Base-by-base conservation (phyloP, 2,329 filamentous ascomycete species). In the Leptographium procerum region DNA sequence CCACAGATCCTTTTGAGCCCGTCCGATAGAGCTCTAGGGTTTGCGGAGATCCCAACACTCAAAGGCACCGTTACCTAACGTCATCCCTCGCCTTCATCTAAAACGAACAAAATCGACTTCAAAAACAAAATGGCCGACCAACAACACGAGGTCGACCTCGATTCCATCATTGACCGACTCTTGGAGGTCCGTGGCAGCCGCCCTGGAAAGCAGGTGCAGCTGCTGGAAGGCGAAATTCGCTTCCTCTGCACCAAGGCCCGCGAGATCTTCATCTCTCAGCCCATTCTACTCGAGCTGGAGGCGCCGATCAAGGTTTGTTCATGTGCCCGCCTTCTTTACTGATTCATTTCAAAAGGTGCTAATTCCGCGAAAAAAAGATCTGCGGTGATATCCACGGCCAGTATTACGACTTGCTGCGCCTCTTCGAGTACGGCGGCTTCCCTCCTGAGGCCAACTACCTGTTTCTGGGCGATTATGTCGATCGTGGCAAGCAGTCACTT, bases 251-350 rank as follows among this genome's bases (percentile, higher is more conserved):
- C 92, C 72, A 97, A 97, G 80, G 91, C 92, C 63, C 88, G 94
- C 65, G 94, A 99, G 80, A 97, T 99, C 69, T 97, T 99, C 81
- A 97, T 99, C 75, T 96, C 91, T 63, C 94, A 99, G 79, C 94
- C 94, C 65, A 97, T 97, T 70, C 80, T 99, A 66, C 85, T 99
- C 65, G 94, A 99, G 79, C 84, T 99, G 55, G 94, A 97, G 76
- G 94, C 94, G 70, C 94, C 94, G 62, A 97, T 99, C 77, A 99
- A 99, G 91, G 92, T 96, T 81, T 68, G 80, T 71, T 19, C 19
- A 13, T 31, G 57, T 58, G 64, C 40, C 33, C 36, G 16, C 11
- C 11, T 7, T 26, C 45, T 51, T 10, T 50, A 3, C 36, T 22
- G 4, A 19, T 14, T 8, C 29, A 9, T 52, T 5, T 29, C 14